Base-by-base conservation (phyloP, 2,329 filamentous ascomycete species). In the Fusarium gaditjirri region DNA sequence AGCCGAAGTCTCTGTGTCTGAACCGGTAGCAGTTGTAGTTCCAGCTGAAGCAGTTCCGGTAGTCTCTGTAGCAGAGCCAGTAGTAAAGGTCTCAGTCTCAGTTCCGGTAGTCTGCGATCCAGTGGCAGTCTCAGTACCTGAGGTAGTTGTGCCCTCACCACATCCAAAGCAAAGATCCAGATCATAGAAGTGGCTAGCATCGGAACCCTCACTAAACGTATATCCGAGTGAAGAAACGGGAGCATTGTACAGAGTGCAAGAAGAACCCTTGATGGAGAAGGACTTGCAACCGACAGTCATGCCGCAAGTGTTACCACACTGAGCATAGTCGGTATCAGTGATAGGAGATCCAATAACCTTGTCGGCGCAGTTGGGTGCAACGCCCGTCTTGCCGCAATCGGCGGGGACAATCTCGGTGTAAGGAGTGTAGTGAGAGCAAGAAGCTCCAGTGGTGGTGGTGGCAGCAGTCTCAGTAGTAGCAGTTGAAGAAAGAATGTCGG, bases 121-220 rank as follows among this genome's bases (percentile, higher is more conserved):
- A 2, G 57, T 42, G 4, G 43, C 31, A 23, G 65, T 70, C 43
- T 70, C 65, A 9, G 42, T 61, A 4, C 59, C 66, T 50, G 60
- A 54, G 14, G 68, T 62, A 33, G 61, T 63, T 29, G 23, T 56
- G 12, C 54, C 67, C 23, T 69, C 65, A 29, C 65, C 68, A 29
- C 68, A 71, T n/a, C 62, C 59, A n/a, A 71, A 71, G 68, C 68
- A 71, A 16, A 50, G 42, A 27, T 71, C 68, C 19, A 71, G 68
- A 17, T 72, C 65, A 25, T 72, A 72, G 50, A 65, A 72, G n/a
- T 29, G 38, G 62, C 55, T 43, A 6, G 49, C 36, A 21, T 11
- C 36, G 11, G 25, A 27, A 6, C 27, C 31, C 5, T 54, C 38
- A 10, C 12, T 31, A 1, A 16, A 19, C 5, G 8, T 14, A 25